Percentiles rank a stretch among this genome's conserved stretches.
phyloP scores from a whole-genome alignment of 2,329 filamentous ascomycete genomes.

The Neonectria punicea region DNA sequence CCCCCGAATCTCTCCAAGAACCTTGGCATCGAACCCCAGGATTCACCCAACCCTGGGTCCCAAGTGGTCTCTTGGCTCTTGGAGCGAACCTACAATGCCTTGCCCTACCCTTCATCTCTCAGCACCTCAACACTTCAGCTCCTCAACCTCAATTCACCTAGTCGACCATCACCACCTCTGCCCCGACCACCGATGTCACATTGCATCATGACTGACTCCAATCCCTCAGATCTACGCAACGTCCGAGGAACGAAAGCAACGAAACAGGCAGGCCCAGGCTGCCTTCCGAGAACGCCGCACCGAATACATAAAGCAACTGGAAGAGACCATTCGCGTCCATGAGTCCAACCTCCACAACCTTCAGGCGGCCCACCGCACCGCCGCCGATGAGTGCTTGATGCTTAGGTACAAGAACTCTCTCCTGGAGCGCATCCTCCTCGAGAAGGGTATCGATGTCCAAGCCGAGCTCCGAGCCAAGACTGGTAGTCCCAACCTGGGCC shows the following conservation, averaged over 20 bases:
- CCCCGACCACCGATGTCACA: not conserved
- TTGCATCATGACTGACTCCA: constrained; percentile 33
- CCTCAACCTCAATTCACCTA: no score
- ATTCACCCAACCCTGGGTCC: not conserved
- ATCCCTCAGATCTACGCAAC: constrained; percentile 89
- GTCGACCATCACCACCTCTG: not conserved
- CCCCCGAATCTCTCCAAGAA: not conserved
- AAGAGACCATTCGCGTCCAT: constrained; percentile 96
- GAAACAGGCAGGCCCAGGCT: constrained; percentile 96
- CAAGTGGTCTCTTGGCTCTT: not conserved
- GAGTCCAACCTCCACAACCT: constrained; percentile 93
- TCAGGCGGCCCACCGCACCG: constrained; percentile 92
- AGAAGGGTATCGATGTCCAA: constrained; percentile 98
- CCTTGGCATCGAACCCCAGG: not conserved
- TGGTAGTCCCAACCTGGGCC: constrained; percentile 82
- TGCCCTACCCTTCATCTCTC: not conserved
- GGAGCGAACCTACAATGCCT: not conserved
- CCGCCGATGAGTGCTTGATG: constrained; percentile 97
- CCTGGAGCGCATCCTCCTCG: constrained; percentile 91
- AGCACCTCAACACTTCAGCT: not conserved
- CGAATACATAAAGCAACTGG: constrained; percentile 99
- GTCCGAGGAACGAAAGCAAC: constrained; percentile 97
- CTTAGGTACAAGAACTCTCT: constrained; percentile 98
- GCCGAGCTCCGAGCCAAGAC: constrained; percentile 94
- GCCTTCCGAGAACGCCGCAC: constrained; percentile 96